phyloP scores from a whole-genome alignment of 2,329 filamentous ascomycete genomes.

The Xylariaceae sp. region DNA sequence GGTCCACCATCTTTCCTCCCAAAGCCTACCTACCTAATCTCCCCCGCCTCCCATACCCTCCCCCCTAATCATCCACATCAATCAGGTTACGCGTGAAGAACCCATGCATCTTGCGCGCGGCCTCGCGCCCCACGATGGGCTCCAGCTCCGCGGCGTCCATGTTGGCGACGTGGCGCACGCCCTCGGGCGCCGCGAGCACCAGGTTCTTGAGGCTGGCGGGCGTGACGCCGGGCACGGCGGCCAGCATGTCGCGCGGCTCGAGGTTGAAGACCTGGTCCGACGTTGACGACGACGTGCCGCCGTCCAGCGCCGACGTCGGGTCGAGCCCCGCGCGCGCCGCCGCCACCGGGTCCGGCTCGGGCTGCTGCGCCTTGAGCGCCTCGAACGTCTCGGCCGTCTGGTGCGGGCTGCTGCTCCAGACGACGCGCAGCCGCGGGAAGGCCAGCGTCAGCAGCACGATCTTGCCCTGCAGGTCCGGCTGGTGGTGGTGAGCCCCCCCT shows the following conservation, averaged over 20 bases:
- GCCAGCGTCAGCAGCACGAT: conserved; percentile 86
- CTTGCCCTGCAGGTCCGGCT: conserved; percentile 81
- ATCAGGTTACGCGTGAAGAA: conserved; percentile 70
- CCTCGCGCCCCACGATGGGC: conserved; percentile 68
- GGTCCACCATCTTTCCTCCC: not conserved
- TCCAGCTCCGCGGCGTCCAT: conserved; percentile 68
- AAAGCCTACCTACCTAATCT: not conserved
- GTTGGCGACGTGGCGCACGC: conserved; percentile 76
- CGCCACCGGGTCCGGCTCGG: conserved; percentile 82
- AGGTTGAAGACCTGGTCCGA: conserved; percentile 69
- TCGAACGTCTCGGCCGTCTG: conserved; percentile 97
- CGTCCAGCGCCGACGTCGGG: conserved; percentile 50
- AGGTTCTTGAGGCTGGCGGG: conserved; percentile 69
- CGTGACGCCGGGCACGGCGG: conserved; percentile 75
- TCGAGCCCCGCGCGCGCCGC: conserved; percentile 80
- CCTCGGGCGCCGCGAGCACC: conserved; percentile 65
- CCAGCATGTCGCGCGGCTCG: conserved; percentile 84
- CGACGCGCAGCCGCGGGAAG: conserved; percentile 81
- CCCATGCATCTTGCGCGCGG: conserved; percentile 64
- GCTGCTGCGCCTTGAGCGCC: conserved; percentile 79
- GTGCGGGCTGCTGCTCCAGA: conserved; percentile 90
- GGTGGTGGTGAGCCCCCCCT: conserved; percentile 41
- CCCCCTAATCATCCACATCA: conserved; percentile 35
- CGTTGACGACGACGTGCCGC: no score
- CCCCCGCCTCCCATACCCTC: conserved; percentile 5